Percentiles rank a stretch among this genome's conserved stretches.
Evolutionary conservation across 1,139 yeast genomes (phyloP).

Genomic region (Candida sp.): DNA sequence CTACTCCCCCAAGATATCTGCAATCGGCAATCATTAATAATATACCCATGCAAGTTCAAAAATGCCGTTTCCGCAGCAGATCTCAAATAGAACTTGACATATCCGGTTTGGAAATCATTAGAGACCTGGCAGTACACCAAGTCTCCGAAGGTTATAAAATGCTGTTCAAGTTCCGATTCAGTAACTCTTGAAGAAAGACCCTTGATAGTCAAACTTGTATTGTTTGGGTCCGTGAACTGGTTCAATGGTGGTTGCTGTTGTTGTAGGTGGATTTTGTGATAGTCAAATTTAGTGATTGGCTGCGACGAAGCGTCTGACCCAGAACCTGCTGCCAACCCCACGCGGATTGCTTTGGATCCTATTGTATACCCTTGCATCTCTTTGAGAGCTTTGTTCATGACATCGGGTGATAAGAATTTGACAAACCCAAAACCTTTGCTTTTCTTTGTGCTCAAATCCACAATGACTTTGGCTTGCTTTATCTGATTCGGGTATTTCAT

Average conservation of each 20-base stretch:
- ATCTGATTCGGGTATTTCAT: constrained; percentile 69
- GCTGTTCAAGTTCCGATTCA: constrained; percentile 29
- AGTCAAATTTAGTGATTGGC: constrained; percentile 9
- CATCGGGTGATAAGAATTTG: constrained; percentile 74
- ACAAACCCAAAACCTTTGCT: constrained; percentile 95
- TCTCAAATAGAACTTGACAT: constrained; percentile 31
- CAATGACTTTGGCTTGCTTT: constrained; percentile 86
- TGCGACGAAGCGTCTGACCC: constrained; percentile 12
- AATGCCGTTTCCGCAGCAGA: constrained; percentile 43
- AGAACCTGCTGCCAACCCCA: constrained; percentile 40
- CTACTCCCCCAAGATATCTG: constrained; percentile 38
- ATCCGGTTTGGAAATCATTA: constrained; percentile 24
- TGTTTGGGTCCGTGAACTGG: constrained; percentile 39
- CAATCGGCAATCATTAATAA: constrained; percentile 33
- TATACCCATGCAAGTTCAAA: constrained; percentile 32
- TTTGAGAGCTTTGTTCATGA: constrained; percentile 72
- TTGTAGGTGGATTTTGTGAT: constrained; percentile 13
- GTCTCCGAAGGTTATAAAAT: constrained; percentile 42
- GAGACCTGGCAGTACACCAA: constrained; percentile 28
- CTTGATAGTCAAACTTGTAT: constrained; percentile 32
- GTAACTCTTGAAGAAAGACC: constrained; percentile 36
- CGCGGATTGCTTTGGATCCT: constrained; percentile 78
- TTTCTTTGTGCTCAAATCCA: constrained; percentile 73
- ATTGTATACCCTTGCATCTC: constrained; percentile 85
- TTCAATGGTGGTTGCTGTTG: constrained; percentile 40